Conservation (phyloP, 164 flowering plant species). For the Sextonia rubra region DNA sequence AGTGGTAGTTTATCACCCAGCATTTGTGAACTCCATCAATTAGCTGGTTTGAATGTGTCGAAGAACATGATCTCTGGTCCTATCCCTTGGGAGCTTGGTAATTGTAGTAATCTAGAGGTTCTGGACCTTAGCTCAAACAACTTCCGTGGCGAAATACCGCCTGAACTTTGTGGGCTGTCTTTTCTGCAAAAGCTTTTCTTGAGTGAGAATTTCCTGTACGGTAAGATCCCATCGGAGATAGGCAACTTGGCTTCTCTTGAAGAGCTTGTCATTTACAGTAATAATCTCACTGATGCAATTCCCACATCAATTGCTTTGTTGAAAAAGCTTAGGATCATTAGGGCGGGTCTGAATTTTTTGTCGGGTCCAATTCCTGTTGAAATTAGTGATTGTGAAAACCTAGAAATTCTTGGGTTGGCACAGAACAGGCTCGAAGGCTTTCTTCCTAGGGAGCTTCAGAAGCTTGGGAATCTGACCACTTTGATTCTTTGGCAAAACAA, state of each 20-base stretch:
- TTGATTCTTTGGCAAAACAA: constrained; percentile 49
- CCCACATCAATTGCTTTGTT: constrained; percentile 35
- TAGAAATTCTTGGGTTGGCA: constrained; percentile 46
- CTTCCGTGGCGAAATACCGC: constrained; percentile 39
- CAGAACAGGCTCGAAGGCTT: constrained; percentile 42
- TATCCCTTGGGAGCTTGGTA: constrained; percentile 31
- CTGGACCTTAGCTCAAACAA: constrained; percentile 54
- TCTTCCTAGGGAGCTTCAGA: constrained; percentile 42
- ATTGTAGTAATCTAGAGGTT: constrained; percentile 31
- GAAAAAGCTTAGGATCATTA: constrained; percentile 36
- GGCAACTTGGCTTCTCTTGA: constrained; percentile 35
- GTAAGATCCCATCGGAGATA: constrained; percentile 36
- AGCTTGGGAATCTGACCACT: constrained; percentile 36
- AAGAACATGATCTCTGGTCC: constrained; percentile 47
- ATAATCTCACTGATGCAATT: constrained; percentile 47
- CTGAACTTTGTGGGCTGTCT: constrained; percentile 23
- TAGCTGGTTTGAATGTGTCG: constrained; percentile 37
- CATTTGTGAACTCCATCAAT: constrained; percentile 32
- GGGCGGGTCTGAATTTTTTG: constrained; percentile 47
- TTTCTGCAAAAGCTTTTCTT: constrained; percentile 36
- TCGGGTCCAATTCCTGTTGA: constrained; percentile 50
- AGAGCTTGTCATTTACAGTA: constrained; percentile 48
- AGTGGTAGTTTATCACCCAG: constrained; percentile 45
- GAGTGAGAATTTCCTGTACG: constrained; percentile 45
- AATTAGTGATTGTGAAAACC: constrained; percentile 40